Evolutionary conservation across 2,329 filamentous ascomycete species (phyloP), one percentile per base, ranked within the genome.

Genomic region (Fusarium agapanthi): DNA sequence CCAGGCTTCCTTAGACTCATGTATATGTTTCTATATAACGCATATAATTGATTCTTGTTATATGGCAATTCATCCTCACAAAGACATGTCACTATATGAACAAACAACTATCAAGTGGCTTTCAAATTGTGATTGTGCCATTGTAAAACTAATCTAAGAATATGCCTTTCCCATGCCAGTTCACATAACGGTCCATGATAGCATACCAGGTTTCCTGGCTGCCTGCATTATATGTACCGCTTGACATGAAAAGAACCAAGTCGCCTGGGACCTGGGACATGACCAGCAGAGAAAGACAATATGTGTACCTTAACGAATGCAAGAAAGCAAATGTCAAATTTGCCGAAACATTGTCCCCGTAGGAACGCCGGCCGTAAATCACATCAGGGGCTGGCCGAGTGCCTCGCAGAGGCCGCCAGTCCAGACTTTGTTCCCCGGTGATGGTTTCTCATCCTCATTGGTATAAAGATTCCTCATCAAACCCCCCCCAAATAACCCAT

Each of bases 321-420:
- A 76, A 74, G 73, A 78, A 78, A 73, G 76, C 76, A 78, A 78
- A 78, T 78, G 48, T 78, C 76, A 74, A 78, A 78, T 75, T 76
- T 78, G 76, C 76, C 75, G 75, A 78, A 75, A 78, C 58, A 69
- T n/a, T 69, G 67, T 76, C 72, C 73, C 75, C 69, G 61, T 43
- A 63, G 75, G 69, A 73, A 74, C 75, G 72, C 73, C 76, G 75
- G 76, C 73, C 73, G 73, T 76, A 55, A 77, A 69, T 67, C 72
- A 69, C 73, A 69, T 67, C 67, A 72, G 68, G 76, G 65, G 71
- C 69, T 67, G 56, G 56, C 76, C 55, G 61, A 68, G 59, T 56
- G 47, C 70, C 76, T 78, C 73, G 26, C 76, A 74, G 76, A 78
- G 76, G 76, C 48, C 45, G 59, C 65, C 59, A 70, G 65, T 60